These are phyloP conservation scores for Selenicereus undatus DNA, from an alignment of 148 eudicot genomes.

Conservation along the genomic window DNA sequence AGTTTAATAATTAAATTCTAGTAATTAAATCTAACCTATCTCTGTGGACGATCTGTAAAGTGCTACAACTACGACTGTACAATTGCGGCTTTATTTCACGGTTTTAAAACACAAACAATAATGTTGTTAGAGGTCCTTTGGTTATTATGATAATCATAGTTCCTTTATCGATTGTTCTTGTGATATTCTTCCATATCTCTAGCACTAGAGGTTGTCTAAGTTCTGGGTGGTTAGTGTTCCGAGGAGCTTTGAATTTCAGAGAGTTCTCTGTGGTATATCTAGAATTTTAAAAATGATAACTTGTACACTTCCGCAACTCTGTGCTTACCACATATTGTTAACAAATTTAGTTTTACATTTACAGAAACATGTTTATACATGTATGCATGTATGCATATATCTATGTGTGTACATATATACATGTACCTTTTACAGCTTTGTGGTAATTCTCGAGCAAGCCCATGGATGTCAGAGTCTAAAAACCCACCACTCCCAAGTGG, in stretches of 20 bases:
- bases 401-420: no score
- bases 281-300: background rate
- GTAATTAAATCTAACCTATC: no score
- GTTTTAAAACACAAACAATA: no score
- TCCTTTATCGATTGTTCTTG: constrained; percentile 35
- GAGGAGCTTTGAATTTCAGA: constrained; percentile 62
- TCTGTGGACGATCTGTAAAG: no score
- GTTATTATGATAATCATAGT: constrained; percentile 56
- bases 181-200: constrained; percentile 63
- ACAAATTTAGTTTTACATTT: no score
- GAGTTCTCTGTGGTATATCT: constrained; percentile 81
- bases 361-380: background rate
- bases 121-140: constrained; percentile 81
- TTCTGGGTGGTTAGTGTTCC: constrained; percentile 61
- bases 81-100: no score
- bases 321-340: background rate
- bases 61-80: no score
- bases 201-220: constrained; percentile 66
- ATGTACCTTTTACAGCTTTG: constrained; percentile 76
- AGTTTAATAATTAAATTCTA: no score
- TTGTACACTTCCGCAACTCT: background rate
- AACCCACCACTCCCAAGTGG: constrained; percentile 92
- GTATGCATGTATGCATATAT: no score
- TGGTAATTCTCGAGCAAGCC: constrained; percentile 71
- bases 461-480: constrained; percentile 81